Evolutionary conservation across 768 basidiomycete species (phyloP), one percentile per base, ranked within the genome.

Genomic region (Rhizopogon salebrosus): DNA sequence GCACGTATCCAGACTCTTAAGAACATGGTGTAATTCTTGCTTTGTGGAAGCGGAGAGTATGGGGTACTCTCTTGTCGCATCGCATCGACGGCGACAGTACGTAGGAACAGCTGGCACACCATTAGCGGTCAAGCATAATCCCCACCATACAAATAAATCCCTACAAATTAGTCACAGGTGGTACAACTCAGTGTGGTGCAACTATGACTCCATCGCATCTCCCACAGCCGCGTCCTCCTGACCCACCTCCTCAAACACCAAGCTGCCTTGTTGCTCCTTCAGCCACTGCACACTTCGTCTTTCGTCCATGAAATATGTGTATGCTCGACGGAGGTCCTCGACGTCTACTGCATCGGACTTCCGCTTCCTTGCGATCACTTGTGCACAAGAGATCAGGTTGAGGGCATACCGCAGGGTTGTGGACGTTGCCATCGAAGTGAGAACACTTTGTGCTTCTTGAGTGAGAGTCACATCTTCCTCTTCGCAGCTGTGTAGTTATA

Each of bases 371-470:
- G 95, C 89, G 16, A 95, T 75, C 41, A 97, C 82, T 58, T 91
- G 85, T 0, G 89, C 91, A 43, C 92, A 93, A 1, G 95, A 94
- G 57, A 99, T 98, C 52, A 98, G 75, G 71, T 98, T 95, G 40
- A 98, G 80, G 0, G 92, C 89, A 64, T 97, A 98, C 52, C 95
- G 87, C 37, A 98, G 76, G 0, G 94, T 97, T 6, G 95, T 95
- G 57, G 92, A 83, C 56, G 76, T 71, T 1, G 92, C 94, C 83
- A 99, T 95, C 2, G 84, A 80, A 2, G 92, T 89, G 31, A 99
- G 74, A n/a, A 94, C 85, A 29, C 79, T 77, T 38, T 82, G 67
- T 1, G 94, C 92, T 18, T 86, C 85, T 1, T 78, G 63, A 1
- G 85, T 78, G 24, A 99, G 77, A 27, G 83, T 81, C 13, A 97